Evolutionary conservation across 805 yeast species (phyloP).

Genomic region (Candida sithepensis): DNA sequence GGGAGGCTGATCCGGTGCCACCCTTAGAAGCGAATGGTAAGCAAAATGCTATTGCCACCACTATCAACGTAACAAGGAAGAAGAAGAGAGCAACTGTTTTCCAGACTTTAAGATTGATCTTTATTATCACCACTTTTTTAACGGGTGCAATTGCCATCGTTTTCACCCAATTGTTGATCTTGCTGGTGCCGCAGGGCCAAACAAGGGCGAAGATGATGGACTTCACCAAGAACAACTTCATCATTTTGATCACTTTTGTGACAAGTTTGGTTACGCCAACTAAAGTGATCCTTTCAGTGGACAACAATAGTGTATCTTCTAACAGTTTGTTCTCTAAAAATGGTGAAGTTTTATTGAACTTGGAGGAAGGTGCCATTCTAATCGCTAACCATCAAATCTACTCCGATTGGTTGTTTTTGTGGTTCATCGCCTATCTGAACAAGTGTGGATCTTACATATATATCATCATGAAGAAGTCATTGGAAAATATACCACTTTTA

Average conservation of each 20-base stretch:
- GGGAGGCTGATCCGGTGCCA: background rate
- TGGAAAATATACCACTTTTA: conserved; percentile 64
- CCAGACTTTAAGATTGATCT: conserved; percentile 23
- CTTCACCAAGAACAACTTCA: conserved; percentile 55
- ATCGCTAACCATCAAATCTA: conserved; percentile 93
- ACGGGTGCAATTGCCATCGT: conserved; percentile 44
- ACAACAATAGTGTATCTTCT: conserved; percentile 9
- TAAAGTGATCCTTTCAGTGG: conserved; percentile 44
- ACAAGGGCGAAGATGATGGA: conserved; percentile 27
- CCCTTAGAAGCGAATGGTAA: background rate
- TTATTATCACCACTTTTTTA: conserved; percentile 26
- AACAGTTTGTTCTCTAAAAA: conserved; percentile 6
- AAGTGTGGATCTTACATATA: conserved; percentile 59
- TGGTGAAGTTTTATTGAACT: conserved; percentile 10
- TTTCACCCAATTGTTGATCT: conserved; percentile 35
- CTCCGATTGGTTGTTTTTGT: conserved; percentile 87
- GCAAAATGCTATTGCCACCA: too few species aligned
- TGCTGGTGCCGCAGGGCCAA: background rate
- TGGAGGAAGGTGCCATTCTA: conserved; percentile 38
- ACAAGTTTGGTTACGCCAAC: conserved; percentile 52
- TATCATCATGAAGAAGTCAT: conserved; percentile 75
- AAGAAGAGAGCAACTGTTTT: conserved; percentile 19
- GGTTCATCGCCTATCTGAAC: conserved; percentile 81
- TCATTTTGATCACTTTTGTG: conserved; percentile 49
- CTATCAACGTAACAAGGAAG: background rate